Conservation (phyloP, 202 grass and related monocot genomes). For the Carex arenaria region DNA sequence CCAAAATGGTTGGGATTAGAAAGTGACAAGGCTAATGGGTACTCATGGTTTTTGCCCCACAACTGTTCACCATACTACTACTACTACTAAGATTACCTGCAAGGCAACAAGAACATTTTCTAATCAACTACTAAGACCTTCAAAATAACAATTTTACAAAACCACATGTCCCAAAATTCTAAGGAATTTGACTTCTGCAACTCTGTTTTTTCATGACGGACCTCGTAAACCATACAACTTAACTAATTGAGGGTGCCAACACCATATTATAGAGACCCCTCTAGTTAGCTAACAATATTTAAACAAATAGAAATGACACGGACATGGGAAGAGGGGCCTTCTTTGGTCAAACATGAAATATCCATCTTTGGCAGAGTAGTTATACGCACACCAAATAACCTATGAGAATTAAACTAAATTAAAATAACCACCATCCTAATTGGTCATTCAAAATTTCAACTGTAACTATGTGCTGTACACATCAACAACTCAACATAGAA, state of each 20-base stretch:
- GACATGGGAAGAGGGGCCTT: neutral
- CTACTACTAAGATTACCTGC: neutral
- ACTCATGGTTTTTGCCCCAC: constrained; percentile 10
- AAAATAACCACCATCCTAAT: constrained; percentile 8
- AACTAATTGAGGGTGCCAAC: neutral
- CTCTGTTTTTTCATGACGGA: neutral
- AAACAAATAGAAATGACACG: constrained; percentile 6
- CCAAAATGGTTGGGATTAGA: constrained; percentile 24
- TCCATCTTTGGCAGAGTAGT: neutral
- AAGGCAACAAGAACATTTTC: neutral
- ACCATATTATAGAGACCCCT: neutral
- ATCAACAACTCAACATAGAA: neutral
- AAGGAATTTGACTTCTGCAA: neutral
- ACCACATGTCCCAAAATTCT: neutral
- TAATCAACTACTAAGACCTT: neutral
- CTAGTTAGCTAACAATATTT: neutral
- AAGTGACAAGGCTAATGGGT: constrained; percentile 10
- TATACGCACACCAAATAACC: neutral
- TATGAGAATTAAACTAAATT: neutral
- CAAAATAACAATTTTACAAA: neutral
- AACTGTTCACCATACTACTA: neutral
- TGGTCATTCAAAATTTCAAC: constrained; percentile 2
- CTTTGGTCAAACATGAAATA: constrained; percentile 2
- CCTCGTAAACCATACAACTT: neutral
- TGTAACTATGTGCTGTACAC: neutral